Evolutionary conservation across 2,329 filamentous ascomycete species (phyloP).

Genomic region (Aspergillus uvarum): DNA sequence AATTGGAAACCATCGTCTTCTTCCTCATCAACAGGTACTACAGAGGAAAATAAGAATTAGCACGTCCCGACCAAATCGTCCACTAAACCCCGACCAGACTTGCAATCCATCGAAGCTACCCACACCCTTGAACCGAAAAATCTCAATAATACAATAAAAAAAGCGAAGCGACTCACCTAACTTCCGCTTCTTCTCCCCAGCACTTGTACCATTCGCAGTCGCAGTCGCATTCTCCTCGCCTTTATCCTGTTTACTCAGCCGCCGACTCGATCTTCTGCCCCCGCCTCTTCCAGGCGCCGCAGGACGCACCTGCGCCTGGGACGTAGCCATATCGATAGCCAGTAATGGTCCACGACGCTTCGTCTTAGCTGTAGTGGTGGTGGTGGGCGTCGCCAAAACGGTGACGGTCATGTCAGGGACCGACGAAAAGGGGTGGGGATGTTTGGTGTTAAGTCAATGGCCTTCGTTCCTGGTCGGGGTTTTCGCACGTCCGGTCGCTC

Average conservation of each 20-base stretch:
- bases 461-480: too few relatives aligned
- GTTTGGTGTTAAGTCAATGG: neutral
- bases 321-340: conserved; percentile 39
- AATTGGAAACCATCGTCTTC: conserved; percentile 78
- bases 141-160: neutral
- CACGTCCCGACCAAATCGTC: neutral
- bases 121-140: neutral
- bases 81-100: neutral
- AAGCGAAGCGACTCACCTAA: conserved; percentile 38
- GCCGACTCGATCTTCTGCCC: conserved; percentile 32
- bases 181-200: conserved; percentile 43
- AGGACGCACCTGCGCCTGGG: conserved; percentile 39
- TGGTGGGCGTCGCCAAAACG: conserved; percentile 27
- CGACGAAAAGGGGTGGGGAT: conserved; percentile 6
- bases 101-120: too few relatives aligned
- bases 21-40: conserved; percentile 64
- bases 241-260: conserved; percentile 36
- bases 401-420: conserved; percentile 40
- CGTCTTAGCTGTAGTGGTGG: conserved; percentile 32
- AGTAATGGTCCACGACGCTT: conserved; percentile 40
- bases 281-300: conserved; percentile 26
- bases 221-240: conserved; percentile 25
- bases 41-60: conserved; percentile 12
- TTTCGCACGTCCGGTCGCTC: too few relatives aligned
- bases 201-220: conserved; percentile 5